A percentile compares a stretch with the other conserved stretches of the same genome.
These are phyloP conservation scores for Nepenthes gracilis DNA, from an alignment of 148 eudicot genomes.

Conservation along the genomic window DNA sequence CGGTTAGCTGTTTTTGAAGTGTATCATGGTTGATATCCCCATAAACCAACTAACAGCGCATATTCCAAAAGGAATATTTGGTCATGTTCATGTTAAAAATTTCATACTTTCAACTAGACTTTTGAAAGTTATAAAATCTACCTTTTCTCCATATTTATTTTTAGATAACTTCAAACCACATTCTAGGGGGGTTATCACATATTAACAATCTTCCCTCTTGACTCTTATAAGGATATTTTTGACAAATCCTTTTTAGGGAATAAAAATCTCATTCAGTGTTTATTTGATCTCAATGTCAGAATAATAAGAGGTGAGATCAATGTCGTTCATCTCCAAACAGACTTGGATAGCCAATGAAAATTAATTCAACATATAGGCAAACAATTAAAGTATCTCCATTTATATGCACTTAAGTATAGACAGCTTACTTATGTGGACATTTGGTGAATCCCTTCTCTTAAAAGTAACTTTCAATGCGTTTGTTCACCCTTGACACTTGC, in stretches of 20 bases:
- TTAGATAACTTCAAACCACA: slow-evolving; percentile 3
- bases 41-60: slow-evolving; percentile 4
- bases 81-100: slow-evolving; percentile 5
- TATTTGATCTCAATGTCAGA: neutral
- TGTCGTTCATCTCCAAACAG: neutral
- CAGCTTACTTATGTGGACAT: neutral
- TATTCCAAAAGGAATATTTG: slow-evolving; percentile 1
- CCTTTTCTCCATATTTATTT: neutral
- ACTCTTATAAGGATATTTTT: neutral
- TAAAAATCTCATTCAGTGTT: neutral
- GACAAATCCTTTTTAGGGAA: neutral
- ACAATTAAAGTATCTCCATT: neutral
- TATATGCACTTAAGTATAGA: neutral
- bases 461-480: slow-evolving; percentile 1
- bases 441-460: neutral
- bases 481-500: slow-evolving; percentile 1
- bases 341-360: neutral
- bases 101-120: slow-evolving; percentile 6
- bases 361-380: slow-evolving; percentile 3
- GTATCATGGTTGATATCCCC: neutral
- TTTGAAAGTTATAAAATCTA: neutral
- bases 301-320: neutral
- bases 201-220: neutral
- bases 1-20: slow-evolving; percentile 6
- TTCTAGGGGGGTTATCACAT: neutral